Base-by-base conservation (phyloP, 2,329 filamentous ascomycete species). In the Aspergillus spinulosporus region DNA sequence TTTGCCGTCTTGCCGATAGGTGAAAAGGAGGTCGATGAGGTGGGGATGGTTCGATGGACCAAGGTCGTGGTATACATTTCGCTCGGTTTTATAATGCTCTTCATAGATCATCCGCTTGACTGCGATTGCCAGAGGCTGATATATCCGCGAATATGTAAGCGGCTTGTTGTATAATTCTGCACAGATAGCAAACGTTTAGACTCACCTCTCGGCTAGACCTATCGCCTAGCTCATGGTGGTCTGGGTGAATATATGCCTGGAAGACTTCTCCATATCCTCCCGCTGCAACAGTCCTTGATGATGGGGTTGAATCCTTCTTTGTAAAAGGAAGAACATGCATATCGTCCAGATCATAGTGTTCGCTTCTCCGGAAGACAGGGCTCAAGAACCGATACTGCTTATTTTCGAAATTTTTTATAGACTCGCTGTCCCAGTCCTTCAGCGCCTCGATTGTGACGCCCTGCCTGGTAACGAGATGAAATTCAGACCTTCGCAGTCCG, bases 11-110 rank as follows among this genome's bases (percentile, higher is more conserved):
- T 59, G 45, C 32, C 59, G 54, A 43, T 63, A 72, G 0, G 67
- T 70, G 11, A 65, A 68, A 3, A 70, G 48, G 1, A 72, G 64
- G 15, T 64, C 62, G 21, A 72, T 64, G 1, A 72, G 47, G 54
- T 72, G 64, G 1, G 52, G 28, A 14, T 52, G 49, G 6, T 14
- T 31, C n/a, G 40, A 52, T 9, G 28, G 37, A 3, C 49, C 40
- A 9, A 52, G 29, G 29, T 31, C 40, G 6, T 9, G 29, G n/a
- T 36, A 52, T 1, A 34, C 49, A 2, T 36, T 45, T 37, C 14
- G 49, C 40, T 52, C 49, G 3, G 12, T 3, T 9, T 26, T 8
- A 6, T 45, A 52, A 15, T 37, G n/a, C 6, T 29, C 14, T 5
- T 28, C 3, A 34, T 29, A 5, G 26, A 40, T 40, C 37, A 45